phyloP scores from a whole-genome alignment of 2,329 filamentous ascomycete species.

The Ophiostoma novo-ulmi region DNA sequence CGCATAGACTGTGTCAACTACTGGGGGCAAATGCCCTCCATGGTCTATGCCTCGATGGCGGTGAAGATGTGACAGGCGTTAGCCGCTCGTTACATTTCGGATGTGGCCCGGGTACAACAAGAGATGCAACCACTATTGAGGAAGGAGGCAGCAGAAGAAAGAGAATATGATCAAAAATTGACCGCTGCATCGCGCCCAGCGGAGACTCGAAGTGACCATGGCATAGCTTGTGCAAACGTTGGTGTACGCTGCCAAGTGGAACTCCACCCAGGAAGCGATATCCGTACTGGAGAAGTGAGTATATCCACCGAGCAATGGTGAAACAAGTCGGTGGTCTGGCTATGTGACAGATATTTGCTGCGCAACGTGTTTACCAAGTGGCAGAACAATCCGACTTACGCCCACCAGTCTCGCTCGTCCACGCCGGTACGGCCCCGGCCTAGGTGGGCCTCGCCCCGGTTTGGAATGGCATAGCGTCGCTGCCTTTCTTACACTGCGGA shows the following conservation, averaged over 20 bases:
- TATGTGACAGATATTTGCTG: neutral
- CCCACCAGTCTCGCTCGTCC: neutral
- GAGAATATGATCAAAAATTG: neutral
- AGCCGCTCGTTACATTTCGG: neutral
- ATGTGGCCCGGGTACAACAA: neutral
- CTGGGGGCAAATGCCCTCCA: too few species aligned
- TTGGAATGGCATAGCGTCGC: neutral
- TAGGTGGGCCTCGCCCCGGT: neutral
- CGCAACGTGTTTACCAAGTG: neutral
- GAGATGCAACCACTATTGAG: too few species aligned
- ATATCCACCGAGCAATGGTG: neutral
- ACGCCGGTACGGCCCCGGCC: neutral
- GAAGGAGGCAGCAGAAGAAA: too few species aligned
- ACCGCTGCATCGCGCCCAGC: neutral
- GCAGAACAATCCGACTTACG: neutral
- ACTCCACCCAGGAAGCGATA: neutral
- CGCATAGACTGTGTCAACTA: too few species aligned
- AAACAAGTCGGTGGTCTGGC: neutral
- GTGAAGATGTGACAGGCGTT: neutral
- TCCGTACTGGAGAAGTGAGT: neutral
- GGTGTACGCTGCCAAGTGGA: neutral
- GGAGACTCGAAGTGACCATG: neutral
- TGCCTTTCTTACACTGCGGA: neutral
- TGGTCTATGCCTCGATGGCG: too few species aligned
- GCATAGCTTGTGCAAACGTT: neutral